These are phyloP conservation scores for Aristolochia fimbriata DNA, from an alignment of 164 flowering plant genomes.

Conservation along the genomic window DNA sequence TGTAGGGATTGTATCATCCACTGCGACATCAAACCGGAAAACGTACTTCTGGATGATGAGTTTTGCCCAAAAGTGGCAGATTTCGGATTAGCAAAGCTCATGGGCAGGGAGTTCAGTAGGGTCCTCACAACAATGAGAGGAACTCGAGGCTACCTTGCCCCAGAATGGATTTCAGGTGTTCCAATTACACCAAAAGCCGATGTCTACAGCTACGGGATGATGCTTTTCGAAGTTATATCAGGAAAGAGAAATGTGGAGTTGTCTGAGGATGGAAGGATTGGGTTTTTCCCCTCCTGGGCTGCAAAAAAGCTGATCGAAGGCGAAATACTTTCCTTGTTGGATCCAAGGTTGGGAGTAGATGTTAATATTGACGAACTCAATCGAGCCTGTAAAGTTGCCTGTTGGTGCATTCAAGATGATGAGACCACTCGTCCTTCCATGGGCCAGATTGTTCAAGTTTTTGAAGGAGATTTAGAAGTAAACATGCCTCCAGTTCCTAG, in stretches of 20 bases:
- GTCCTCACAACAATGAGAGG: slow-evolving; percentile 37
- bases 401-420: slow-evolving; percentile 36
- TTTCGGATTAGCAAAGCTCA: slow-evolving; percentile 30
- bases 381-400: slow-evolving; percentile 23
- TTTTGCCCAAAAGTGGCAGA: slow-evolving; percentile 33
- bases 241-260: slow-evolving; percentile 27
- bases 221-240: slow-evolving; percentile 27
- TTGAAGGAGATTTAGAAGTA: slow-evolving; percentile 28
- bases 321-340: slow-evolving; percentile 15
- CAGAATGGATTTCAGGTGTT: slow-evolving; percentile 34
- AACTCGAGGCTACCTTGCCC: slow-evolving; percentile 37
- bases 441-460: slow-evolving; percentile 31
- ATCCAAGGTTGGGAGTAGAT: slow-evolving; percentile 17
- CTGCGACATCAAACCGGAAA: slow-evolving; percentile 35
- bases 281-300: slow-evolving; percentile 28
- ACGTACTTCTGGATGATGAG: slow-evolving; percentile 25
- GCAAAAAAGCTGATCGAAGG: slow-evolving; percentile 17
- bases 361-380: slow-evolving; percentile 21
- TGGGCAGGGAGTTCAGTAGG: slow-evolving; percentile 30
- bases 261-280: slow-evolving; percentile 13
- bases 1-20: slow-evolving; percentile 34
- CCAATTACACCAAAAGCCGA: slow-evolving; percentile 34
- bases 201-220: slow-evolving; percentile 39
- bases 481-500: slow-evolving; percentile 25
- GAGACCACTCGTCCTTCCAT: slow-evolving; percentile 30